Conservation (phyloP, 73 alveolate genomes). For the Paramecium sexaurelia region DNA sequence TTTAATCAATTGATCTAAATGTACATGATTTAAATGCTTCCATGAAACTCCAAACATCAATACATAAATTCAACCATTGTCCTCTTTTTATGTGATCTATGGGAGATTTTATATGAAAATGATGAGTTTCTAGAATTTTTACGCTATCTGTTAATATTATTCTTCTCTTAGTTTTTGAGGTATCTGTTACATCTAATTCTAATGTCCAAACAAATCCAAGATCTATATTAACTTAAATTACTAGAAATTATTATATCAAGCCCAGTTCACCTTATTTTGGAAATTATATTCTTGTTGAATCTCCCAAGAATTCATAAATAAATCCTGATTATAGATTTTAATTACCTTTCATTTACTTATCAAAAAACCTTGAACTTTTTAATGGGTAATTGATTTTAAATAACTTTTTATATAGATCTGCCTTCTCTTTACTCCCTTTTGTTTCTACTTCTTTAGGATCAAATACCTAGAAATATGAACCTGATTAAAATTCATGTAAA, state of each 20-base stretch:
- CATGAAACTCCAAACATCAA: constrained; percentile 68
- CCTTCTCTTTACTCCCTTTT: constrained; percentile 63
- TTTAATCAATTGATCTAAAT: constrained; percentile 59
- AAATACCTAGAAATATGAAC: constrained; percentile 3
- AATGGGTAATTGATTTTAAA: constrained; percentile 39
- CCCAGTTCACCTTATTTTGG: constrained; percentile 63
- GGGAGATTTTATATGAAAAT: constrained; percentile 66
- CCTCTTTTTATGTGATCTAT: constrained; percentile 63
- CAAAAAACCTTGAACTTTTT: constrained; percentile 47
- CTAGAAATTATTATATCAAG: constrained; percentile 47
- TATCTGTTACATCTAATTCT: constrained; percentile 64
- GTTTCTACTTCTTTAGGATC: constrained; percentile 43
- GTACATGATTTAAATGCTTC: constrained; percentile 65
- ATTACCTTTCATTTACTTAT: constrained; percentile 51
- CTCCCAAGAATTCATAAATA: constrained; percentile 49
- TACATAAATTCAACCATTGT: constrained; percentile 61
- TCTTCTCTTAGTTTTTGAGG: constrained; percentile 59
- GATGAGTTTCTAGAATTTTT: constrained; percentile 43
- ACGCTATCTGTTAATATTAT: constrained; percentile 46
- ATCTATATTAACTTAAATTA: constrained; percentile 5
- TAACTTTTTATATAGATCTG: constrained; percentile 7
- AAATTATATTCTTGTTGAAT: constrained; percentile 50
- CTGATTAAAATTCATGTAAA: constrained; percentile 32
- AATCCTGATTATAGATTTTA: neutral
- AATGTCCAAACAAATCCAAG: constrained; percentile 56